Conservation (phyloP, 2,329 filamentous ascomycete species). For the Chaetomiaceae sp. region DNA sequence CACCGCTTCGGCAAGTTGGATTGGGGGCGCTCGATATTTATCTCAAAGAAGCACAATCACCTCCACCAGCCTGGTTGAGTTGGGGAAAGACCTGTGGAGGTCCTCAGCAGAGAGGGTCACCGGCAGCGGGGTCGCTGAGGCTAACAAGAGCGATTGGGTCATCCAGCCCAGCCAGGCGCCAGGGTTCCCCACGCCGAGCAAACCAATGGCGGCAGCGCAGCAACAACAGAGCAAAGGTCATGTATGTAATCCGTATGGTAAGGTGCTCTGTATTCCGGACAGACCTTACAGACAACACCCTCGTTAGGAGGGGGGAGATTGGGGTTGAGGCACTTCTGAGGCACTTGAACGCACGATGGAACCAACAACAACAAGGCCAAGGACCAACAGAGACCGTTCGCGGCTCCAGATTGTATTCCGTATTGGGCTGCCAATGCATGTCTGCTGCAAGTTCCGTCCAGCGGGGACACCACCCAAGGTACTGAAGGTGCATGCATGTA, state of each 20-base stretch:
- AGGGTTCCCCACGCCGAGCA: conserved; percentile 25
- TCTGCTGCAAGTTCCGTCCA: no score
- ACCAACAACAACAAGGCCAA: not conserved
- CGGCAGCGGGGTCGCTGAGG: conserved; percentile 24
- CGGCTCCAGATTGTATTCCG: not conserved
- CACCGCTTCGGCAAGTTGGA: not conserved
- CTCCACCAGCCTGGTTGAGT: not conserved
- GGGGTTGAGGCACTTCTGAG: no score
- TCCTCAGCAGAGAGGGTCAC: conserved; percentile 15
- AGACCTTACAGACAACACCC: no score
- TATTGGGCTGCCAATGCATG: no score
- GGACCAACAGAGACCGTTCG: not conserved
- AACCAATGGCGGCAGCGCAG: conserved; percentile 23
- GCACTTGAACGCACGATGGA: no score
- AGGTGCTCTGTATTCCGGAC: no score
- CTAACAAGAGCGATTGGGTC: conserved; percentile 20
- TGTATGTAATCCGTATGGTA: no score
- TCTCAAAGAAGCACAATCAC: conserved; percentile 17
- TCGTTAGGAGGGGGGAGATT: no score
- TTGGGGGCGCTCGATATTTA: conserved; percentile 15
- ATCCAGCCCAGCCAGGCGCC: conserved; percentile 13
- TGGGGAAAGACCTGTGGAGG: conserved; percentile 8
- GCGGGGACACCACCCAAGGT: no score
- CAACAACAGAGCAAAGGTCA: no score
- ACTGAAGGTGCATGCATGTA: no score